Base-by-base conservation (phyloP, 78 protist species). In the Dictyostelium intermedium region DNA sequence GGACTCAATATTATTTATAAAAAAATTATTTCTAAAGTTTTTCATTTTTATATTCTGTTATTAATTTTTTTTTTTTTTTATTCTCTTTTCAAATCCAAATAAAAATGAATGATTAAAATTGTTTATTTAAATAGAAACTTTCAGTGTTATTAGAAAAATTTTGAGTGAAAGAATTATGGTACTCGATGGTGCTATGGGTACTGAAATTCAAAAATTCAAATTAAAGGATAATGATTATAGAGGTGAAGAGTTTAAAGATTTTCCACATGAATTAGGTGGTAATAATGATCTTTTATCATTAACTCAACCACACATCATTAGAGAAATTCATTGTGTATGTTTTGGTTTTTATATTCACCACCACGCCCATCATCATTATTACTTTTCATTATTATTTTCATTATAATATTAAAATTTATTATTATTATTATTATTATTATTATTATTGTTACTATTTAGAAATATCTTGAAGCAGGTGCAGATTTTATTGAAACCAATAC, bases 171-270 rank as follows among this genome's bases (percentile, higher is more conserved):
- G 98, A 73, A 97, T 98, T 74, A 83, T 95, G 97, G 47, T 98
- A 25, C 39, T 99, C 34, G 99, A 99, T 74, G 99, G 99, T 35
- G 99, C 98, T 11, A 98, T 98, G 99, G 99, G 99, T 34, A 99
- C 99, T n/a, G 93, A 95, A 95, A 91, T 99, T 77, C 99, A 98
- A 96, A 53, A 50, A 25, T 94, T 82, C 93, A 92, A 95, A 81
- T 92, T 99, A 61, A 45, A 74, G 16, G 99, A 99, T 93, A 97
- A 56, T 2, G 99, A 99, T 85, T 99, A 97, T 95, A 95, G 99
- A 69, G 98, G 97, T 35, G 82, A 93, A 35, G 98, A 97, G 91
- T 98, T 98, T 93, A 91, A 87, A 91, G 96, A 96, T 76, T 98
- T 95, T 74, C 91, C 77, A n/a, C 86, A 96, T 18, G 97, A 96